Evolutionary conservation across 2,329 filamentous ascomycete genomes (phyloP).

Genomic region (Salinomyces thailandicus): DNA sequence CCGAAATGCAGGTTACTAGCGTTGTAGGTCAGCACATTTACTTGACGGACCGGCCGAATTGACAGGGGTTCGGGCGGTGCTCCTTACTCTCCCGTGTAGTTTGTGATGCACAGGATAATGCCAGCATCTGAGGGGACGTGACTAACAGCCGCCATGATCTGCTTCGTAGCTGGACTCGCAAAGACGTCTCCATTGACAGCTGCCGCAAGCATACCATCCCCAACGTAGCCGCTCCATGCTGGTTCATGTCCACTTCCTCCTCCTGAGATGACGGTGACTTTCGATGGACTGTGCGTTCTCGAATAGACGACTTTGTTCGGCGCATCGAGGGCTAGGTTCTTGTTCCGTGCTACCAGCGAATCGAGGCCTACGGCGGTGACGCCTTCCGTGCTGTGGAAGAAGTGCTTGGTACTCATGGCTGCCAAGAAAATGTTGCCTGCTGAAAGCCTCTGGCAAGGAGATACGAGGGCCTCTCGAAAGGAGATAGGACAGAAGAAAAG

Average conservation of each 20-base stretch:
- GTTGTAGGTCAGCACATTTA: too few species aligned
- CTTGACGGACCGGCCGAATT: too few species aligned
- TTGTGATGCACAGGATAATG: conserved; percentile 40
- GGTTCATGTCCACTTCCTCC: conserved; percentile 41
- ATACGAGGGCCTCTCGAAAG: too few species aligned
- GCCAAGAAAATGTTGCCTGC: background rate
- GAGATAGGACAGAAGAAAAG: background rate
- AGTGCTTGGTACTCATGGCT: conserved; percentile 45
- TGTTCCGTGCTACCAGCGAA: conserved; percentile 38
- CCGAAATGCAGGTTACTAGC: conserved; percentile 42
- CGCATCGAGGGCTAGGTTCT: conserved; percentile 34
- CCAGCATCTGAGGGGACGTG: conserved; percentile 37
- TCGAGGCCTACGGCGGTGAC: conserved; percentile 41
- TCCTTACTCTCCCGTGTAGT: too few species aligned
- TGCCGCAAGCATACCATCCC: conserved; percentile 39
- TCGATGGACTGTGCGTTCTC: conserved; percentile 31
- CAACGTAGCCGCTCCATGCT: conserved; percentile 40
- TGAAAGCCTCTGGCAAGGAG: too few species aligned
- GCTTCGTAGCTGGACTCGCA: conserved; percentile 38
- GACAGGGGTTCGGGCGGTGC: too few species aligned
- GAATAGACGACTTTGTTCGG: conserved; percentile 41
- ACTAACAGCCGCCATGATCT: conserved; percentile 39
- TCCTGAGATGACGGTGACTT: conserved; percentile 38
- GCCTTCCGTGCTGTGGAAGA: conserved; percentile 41
- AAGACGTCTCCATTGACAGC: conserved; percentile 41